Percentiles rank a stretch among this genome's conserved stretches.
Evolutionary conservation across 441 rosid species (phyloP).

Genomic region (Jatropha multifida): DNA sequence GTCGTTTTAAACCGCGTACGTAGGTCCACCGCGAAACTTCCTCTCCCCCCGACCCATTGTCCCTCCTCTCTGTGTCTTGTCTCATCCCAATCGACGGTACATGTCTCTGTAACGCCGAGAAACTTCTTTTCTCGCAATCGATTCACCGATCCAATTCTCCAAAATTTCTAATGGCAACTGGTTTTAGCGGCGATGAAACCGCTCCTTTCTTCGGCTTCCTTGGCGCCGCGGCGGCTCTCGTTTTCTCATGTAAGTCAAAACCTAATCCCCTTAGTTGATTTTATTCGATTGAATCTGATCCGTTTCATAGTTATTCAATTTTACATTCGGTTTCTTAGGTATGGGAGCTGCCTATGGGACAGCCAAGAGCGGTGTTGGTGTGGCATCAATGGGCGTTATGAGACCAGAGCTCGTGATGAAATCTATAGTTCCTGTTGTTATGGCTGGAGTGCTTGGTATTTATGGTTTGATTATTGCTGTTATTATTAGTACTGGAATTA

Average conservation of each 20-base stretch:
- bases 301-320: not conserved
- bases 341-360: constrained; percentile 57
- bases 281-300: not conserved
- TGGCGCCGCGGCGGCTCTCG: constrained; percentile 79
- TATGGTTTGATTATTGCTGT: constrained; percentile 52
- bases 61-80: too few relatives aligned
- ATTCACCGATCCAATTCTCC: not conserved
- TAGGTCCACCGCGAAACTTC: not conserved
- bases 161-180: constrained; percentile 28
- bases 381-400: constrained; percentile 58
- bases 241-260: constrained; percentile 60
- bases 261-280: not conserved
- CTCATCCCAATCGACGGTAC: not conserved
- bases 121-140: not conserved
- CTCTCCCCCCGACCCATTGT: not conserved
- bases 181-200: constrained; percentile 77
- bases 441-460: constrained; percentile 55
- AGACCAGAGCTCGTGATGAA: constrained; percentile 57
- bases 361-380: constrained; percentile 48
- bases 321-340: constrained; percentile 21
- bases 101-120: not conserved
- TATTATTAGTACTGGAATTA: constrained; percentile 50
- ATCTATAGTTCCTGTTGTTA: constrained; percentile 53
- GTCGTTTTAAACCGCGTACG: not conserved
- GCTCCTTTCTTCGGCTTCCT: constrained; percentile 90